A percentile compares a stretch with the other conserved stretches of the same genome.
Evolutionary conservation across 345 rosid species (phyloP).

Genomic region (Bruguiera sexangula): DNA sequence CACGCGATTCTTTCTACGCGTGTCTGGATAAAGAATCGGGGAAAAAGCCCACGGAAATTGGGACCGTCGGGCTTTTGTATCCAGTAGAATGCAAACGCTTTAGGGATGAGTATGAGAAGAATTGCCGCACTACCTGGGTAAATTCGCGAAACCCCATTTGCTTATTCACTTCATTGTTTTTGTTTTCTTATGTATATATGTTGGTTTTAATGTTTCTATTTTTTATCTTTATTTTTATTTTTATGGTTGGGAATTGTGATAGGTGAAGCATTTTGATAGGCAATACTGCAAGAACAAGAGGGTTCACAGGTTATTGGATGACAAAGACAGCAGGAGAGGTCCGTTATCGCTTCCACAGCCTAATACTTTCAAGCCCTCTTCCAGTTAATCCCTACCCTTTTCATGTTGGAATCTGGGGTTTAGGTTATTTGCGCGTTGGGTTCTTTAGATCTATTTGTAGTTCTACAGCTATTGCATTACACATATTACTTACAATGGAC

Average conservation of each 20-base stretch:
- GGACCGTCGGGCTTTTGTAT: slow-evolving; percentile 69
- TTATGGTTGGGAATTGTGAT: background rate
- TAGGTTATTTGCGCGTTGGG: slow-evolving; percentile 1
- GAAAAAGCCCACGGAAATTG: slow-evolving; percentile 72
- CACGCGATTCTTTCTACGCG: slow-evolving; percentile 72
- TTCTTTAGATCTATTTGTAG: background rate
- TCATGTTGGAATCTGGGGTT: slow-evolving; percentile 6
- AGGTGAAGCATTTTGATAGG: slow-evolving; percentile 95
- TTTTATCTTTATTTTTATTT: no score
- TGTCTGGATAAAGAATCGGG: slow-evolving; percentile 69
- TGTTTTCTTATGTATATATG: background rate
- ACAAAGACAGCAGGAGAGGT: slow-evolving; percentile 63
- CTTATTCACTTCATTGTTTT: background rate
- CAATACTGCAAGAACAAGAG: slow-evolving; percentile 66
- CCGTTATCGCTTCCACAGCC: slow-evolving; percentile 72
- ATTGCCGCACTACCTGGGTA: slow-evolving; percentile 81
- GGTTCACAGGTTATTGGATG: slow-evolving; percentile 63
- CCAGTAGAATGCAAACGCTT: slow-evolving; percentile 60
- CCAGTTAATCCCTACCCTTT: slow-evolving; percentile 22
- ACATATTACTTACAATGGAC: background rate
- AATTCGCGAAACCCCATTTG: background rate
- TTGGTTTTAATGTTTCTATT: background rate
- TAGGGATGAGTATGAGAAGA: slow-evolving; percentile 41
- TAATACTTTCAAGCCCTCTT: slow-evolving; percentile 60
- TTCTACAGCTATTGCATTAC: background rate